Evolutionary conservation across 768 basidiomycete genomes (phyloP), one percentile per base, ranked within the genome.

Genomic region (Gloeostereum incarnatum): DNA sequence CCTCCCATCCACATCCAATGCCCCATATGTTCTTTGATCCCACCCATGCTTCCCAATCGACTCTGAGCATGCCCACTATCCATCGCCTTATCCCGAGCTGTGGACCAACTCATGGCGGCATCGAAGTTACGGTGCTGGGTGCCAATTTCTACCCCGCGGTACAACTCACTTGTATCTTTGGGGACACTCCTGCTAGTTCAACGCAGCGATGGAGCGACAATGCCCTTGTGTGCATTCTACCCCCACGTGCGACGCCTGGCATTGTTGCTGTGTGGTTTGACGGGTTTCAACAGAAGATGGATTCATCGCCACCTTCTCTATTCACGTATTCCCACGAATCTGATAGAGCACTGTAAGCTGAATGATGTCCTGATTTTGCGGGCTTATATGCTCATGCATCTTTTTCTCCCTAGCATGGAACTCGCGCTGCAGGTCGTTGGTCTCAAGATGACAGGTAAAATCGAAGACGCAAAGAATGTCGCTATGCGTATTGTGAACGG

Each of bases 391-490:
- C 14, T 18, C 39, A 38, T 45, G 52, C 27, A 47, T 27, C 37
- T 45, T 33, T 35, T 41, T 14, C 25, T 42, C 45, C 49, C 20
- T 49, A 93, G 89, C 47, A 93, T 97, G 89, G 93, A 94, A 56
- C 75, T 96, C 38, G 92, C 92, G 36, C 67, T 97, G 3, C 91
- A 94, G 53, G 90, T 94, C 10, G 91, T 97, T 13, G 93, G 93
- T 0, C 64, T 96, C 45, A 92, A 94, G 65, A 93, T 96, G 88
- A 94, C 91, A 0, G 92, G 92, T 34, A 86, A 91, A 52, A 80
- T 94, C 20, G 90, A 93, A 49, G 88, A 92, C 38, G 91, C 92
- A 2, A 83, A 87, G 58, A 86, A 90, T 41, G 85, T 96, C 25
- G 92, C 92, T 10, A 80, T 92, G 75, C 75, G 91, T 21, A 96